These are phyloP conservation scores for Colletotrichum sp. DNA, from an alignment of 2,329 filamentous ascomycete genomes.

Conservation along the genomic window DNA sequence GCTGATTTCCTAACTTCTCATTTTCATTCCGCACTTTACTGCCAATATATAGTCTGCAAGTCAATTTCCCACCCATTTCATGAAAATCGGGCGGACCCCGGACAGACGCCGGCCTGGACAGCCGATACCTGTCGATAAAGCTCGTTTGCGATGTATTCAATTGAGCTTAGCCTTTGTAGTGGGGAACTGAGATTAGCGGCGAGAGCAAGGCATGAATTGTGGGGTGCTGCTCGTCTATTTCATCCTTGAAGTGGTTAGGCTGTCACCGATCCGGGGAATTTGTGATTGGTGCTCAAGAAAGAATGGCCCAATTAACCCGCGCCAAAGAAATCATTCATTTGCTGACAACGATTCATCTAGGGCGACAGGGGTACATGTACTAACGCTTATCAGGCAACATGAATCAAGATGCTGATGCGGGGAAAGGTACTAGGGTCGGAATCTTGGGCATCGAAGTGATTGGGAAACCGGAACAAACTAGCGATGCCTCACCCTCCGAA, in stretches of 20 bases:
- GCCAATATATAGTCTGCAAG: not conserved
- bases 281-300: not conserved
- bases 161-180: not conserved
- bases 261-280: not conserved
- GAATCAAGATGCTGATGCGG: not conserved
- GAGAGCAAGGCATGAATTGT: not conserved
- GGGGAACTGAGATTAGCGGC: not conserved
- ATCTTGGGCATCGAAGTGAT: not conserved
- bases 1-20: not conserved
- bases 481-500: not conserved
- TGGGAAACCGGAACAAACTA: not conserved
- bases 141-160: not conserved
- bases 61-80: not conserved
- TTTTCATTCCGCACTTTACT: rapidly evolving
- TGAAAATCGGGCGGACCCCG: no score
- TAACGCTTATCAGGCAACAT: not conserved
- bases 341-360: not conserved
- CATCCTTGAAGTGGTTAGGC: not conserved
- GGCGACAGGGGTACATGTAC: not conserved
- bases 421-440: not conserved
- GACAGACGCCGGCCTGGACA: not conserved
- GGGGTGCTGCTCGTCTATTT: not conserved
- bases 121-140: not conserved
- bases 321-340: not conserved
- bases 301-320: not conserved